Percentiles rank a stretch among this genome's conserved stretches.
These are phyloP conservation scores for Cladosporium oxysporum DNA, from an alignment of 2,329 filamentous ascomycete species.

Conservation along the genomic window DNA sequence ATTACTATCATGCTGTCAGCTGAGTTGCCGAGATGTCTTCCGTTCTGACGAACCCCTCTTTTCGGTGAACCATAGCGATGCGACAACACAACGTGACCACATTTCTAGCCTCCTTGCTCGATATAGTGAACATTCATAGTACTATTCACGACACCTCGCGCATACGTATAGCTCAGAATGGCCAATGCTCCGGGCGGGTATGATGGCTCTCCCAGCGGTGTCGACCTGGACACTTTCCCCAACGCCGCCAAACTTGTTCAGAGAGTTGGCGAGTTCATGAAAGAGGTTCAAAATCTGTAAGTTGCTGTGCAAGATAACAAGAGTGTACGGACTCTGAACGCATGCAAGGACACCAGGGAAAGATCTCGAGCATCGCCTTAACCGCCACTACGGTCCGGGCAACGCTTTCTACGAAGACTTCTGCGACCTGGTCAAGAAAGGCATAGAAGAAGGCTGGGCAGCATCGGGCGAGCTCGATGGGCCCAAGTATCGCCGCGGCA, in stretches of 20 bases:
- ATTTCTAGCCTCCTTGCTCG: background rate
- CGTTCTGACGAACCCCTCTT: background rate
- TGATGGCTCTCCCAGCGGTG: constrained; percentile 29
- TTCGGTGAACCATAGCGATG: background rate
- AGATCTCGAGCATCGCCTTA: constrained; percentile 39
- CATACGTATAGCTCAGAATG: background rate
- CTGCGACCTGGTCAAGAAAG: constrained; percentile 37
- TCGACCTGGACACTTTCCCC: constrained; percentile 28
- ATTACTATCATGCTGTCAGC: background rate
- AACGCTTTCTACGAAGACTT: constrained; percentile 41
- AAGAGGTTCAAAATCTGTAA: constrained; percentile 30
- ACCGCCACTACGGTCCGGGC: constrained; percentile 40
- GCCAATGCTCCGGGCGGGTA: constrained; percentile 19
- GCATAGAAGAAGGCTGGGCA: constrained; percentile 41
- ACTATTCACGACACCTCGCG: background rate
- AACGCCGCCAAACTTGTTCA: constrained; percentile 28
- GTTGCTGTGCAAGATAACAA: background rate
- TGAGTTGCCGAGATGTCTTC: background rate
- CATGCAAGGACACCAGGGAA: constrained; percentile 38
- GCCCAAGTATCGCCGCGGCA: constrained; percentile 48
- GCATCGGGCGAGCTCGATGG: constrained; percentile 43
- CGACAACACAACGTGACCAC: background rate
- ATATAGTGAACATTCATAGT: background rate
- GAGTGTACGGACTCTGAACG: background rate
- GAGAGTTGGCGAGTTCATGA: constrained; percentile 29